Percentiles rank a stretch among this genome's conserved stretches.
Conservation (phyloP, 176 grass and related monocot species). For the Carex cristatella region DNA sequence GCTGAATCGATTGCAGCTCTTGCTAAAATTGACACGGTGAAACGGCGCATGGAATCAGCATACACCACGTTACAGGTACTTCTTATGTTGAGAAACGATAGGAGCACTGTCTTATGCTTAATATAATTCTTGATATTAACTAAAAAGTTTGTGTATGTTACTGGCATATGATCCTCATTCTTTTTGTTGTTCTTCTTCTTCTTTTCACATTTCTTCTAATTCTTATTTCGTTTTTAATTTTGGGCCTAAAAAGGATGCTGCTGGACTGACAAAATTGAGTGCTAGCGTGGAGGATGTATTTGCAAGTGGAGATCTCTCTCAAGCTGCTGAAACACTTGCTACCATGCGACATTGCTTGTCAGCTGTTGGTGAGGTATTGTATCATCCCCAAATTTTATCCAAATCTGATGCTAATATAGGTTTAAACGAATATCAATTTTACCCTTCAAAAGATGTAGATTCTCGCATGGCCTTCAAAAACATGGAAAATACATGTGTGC, state of each 20-base stretch:
- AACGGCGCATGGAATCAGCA: constrained; percentile 93
- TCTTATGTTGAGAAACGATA: not conserved
- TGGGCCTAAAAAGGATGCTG: constrained; percentile 65
- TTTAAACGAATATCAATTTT: not conserved
- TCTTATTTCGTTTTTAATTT: not conserved
- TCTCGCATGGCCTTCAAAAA: not conserved
- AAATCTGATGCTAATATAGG: not conserved
- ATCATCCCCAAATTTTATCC: not conserved
- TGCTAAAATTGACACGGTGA: constrained; percentile 85
- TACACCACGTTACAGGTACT: constrained; percentile 87
- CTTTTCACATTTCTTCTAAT: not conserved
- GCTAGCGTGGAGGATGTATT: constrained; percentile 99
- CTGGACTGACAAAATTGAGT: constrained; percentile 89
- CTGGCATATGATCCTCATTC: constrained; percentile 16
- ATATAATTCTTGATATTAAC: constrained; percentile 5
- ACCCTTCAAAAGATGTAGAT: not conserved
- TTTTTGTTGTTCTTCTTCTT: not conserved
- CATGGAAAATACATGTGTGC: not conserved
- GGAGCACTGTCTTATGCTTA: not conserved
- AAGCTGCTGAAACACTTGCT: constrained; percentile 89
- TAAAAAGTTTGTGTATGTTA: constrained; percentile 9
- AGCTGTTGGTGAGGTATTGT: constrained; percentile 85
- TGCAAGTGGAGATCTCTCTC: constrained; percentile 94
- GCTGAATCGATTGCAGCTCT: constrained; percentile 91
- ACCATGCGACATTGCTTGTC: constrained; percentile 99